Percentiles rank a stretch among this genome's conserved stretches.
Evolutionary conservation across 2,329 filamentous ascomycete genomes (phyloP).

Genomic region (Lachnellula cervina): DNA sequence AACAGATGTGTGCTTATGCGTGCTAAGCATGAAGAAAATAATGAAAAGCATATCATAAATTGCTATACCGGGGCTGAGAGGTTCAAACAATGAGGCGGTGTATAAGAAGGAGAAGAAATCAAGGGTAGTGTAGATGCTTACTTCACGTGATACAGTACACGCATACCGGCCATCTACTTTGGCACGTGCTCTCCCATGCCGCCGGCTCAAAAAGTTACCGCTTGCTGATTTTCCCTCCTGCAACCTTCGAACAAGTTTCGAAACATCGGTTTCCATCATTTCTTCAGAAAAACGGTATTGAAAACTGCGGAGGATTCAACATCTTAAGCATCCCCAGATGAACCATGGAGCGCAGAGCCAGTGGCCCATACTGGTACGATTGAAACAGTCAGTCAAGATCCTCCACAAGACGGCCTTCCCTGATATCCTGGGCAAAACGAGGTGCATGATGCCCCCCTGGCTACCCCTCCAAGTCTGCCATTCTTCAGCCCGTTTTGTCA

Average conservation of each 20-base stretch:
- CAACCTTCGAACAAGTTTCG: conserved; percentile 6
- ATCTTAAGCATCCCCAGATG: conserved; percentile 4
- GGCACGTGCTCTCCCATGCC: too few relatives aligned
- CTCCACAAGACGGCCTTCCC: conserved; percentile 6
- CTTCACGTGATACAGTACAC: too few relatives aligned
- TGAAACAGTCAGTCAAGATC: conserved; percentile 5
- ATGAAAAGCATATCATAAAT: too few relatives aligned
- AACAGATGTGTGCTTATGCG: too few relatives aligned
- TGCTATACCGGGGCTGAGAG: too few relatives aligned
- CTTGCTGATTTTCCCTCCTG: not conserved
- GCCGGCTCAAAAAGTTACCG: not conserved
- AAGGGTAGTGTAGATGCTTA: too few relatives aligned
- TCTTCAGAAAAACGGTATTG: not conserved
- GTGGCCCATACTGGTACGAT: conserved; percentile 2
- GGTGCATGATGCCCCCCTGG: conserved; percentile 10
- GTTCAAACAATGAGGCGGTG: too few relatives aligned
- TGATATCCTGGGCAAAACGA: conserved; percentile 12
- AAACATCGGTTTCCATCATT: conserved; percentile 9
- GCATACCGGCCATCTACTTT: too few relatives aligned
- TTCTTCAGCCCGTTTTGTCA: conserved; percentile 7
- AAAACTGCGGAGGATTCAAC: conserved; percentile 12
- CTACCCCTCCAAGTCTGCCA: conserved; percentile 13
- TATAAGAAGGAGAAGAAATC: too few relatives aligned
- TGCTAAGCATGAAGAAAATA: too few relatives aligned
- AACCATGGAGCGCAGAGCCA: conserved; percentile 3